Evolutionary conservation across 2,329 filamentous ascomycete genomes (phyloP), one percentile per base, ranked within the genome.

Genomic region (Stagonosporopsis rhizophila): DNA sequence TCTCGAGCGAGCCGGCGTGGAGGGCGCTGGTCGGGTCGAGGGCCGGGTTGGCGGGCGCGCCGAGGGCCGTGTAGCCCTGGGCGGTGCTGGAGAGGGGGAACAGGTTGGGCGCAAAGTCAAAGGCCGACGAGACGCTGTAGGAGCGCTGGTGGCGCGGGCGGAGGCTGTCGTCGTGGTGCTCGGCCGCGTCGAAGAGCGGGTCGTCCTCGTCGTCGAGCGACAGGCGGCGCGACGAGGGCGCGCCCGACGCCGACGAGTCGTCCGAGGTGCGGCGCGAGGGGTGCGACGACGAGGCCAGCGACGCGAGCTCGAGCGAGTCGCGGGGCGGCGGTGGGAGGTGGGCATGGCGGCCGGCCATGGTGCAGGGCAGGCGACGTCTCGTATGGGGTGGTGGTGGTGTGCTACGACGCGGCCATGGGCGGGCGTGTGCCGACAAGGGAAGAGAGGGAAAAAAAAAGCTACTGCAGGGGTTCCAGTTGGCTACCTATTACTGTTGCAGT

Each of bases 241-340:
- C 87, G 66, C 91, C 94, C n/a, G 90, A 91, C 35, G 87, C 85
- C 2, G 87, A 89, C 32, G 92, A 96, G 37, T 82, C 82, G 53
- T 89, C 85, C 15, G 89, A 90, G n/a, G 84, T 80, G 42, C 89
- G 86, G 11, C 83, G 83, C 44, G 85, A 85, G 60, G 83, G 84
- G 48, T 83, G 85, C 66, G 89, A 92, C 34, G 90, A 93, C 60
- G 92, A 96, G 58, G 94, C 95, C 62, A 99, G 87, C 49, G 93
- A 97, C 58, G 93, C 95, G 56, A 99, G 89, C 81, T 99, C 95
- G 71, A 99, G 87, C 42, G 94, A 98, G 83, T 99, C 95, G 79
- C 95, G 91, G 59, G 86, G 79, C 12, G 80, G 79, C 40, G 53
- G 47, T 47, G 67, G 70, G 52, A 75, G 69, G 63, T 62, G 71